Evolutionary conservation across 2,329 filamentous ascomycete genomes (phyloP).

Genomic region (Penicillium freii): DNA sequence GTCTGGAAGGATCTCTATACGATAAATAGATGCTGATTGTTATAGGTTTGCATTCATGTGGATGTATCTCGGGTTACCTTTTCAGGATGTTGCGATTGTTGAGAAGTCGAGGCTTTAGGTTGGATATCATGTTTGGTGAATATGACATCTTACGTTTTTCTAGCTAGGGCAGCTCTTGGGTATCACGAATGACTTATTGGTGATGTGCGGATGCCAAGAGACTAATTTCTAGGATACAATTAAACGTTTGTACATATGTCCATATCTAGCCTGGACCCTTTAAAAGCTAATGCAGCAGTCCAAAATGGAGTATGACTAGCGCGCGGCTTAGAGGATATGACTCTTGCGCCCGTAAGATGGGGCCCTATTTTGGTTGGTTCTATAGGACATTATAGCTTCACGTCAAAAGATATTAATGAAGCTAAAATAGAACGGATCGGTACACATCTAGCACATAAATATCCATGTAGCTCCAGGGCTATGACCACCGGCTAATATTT

Average conservation of each 20-base stretch:
- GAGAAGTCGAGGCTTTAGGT: conserved; percentile 20
- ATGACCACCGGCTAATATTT: conserved; percentile 14
- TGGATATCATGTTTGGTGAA: background rate
- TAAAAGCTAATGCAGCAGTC: background rate
- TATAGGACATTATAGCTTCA: background rate
- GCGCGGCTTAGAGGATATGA: background rate
- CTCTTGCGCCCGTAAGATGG: background rate
- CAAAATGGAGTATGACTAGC: no score
- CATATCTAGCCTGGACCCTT: background rate
- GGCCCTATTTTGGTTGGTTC: background rate
- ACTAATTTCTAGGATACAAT: background rate
- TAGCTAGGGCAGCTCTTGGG: background rate
- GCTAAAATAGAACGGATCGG: background rate
- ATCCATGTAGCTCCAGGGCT: no score
- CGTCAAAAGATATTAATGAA: background rate
- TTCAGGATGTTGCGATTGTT: conserved; percentile 29
- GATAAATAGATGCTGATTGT: background rate
- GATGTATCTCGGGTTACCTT: conserved; percentile 58
- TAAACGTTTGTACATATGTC: background rate
- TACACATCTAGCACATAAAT: no score
- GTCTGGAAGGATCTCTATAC: conserved; percentile 24
- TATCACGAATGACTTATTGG: background rate
- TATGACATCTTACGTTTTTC: background rate
- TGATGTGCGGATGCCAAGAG: background rate
- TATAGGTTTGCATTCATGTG: conserved; percentile 57